These are phyloP conservation scores for Fusarium sp. DNA, from an alignment of 2,329 filamentous ascomycete species.

Conservation along the genomic window DNA sequence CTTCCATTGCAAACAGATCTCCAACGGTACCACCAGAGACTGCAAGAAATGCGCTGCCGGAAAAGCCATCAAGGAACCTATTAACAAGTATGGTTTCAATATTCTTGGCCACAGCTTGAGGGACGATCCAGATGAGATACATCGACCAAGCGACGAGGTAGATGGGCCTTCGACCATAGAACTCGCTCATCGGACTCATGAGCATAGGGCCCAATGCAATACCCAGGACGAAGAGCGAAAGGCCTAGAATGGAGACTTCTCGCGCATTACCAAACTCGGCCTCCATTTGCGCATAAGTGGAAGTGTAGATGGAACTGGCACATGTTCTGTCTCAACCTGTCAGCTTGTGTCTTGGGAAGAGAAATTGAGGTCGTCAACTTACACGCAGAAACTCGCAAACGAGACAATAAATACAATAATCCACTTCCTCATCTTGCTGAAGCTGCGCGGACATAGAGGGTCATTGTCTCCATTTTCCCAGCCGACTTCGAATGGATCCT, in stretches of 20 bases:
- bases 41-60: constrained; percentile 77
- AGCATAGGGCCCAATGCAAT: constrained; percentile 75
- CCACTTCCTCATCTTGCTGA: constrained; percentile 80
- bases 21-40: constrained; percentile 90
- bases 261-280: constrained; percentile 80
- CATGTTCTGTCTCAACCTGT: constrained; percentile 73
- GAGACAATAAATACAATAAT: constrained; percentile 82
- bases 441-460: constrained; percentile 80
- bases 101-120: constrained; percentile 85
- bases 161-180: constrained; percentile 86
- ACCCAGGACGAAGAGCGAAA: constrained; percentile 87
- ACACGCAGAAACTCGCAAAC: constrained; percentile 85
- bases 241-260: constrained; percentile 82
- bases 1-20: constrained; percentile 78
- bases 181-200: constrained; percentile 76
- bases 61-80: constrained; percentile 83
- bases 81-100: constrained; percentile 84
- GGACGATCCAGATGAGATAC: constrained; percentile 86
- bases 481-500: constrained; percentile 75
- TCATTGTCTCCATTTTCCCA: constrained; percentile 83
- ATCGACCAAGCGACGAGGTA: constrained; percentile 82
- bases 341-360: not conserved
- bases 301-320: constrained; percentile 89
- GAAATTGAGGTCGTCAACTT: constrained; percentile 60
- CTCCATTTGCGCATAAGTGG: constrained; percentile 83